phyloP scores from a whole-genome alignment of 2,329 filamentous ascomycete genomes.

The Cercospora sojina region DNA sequence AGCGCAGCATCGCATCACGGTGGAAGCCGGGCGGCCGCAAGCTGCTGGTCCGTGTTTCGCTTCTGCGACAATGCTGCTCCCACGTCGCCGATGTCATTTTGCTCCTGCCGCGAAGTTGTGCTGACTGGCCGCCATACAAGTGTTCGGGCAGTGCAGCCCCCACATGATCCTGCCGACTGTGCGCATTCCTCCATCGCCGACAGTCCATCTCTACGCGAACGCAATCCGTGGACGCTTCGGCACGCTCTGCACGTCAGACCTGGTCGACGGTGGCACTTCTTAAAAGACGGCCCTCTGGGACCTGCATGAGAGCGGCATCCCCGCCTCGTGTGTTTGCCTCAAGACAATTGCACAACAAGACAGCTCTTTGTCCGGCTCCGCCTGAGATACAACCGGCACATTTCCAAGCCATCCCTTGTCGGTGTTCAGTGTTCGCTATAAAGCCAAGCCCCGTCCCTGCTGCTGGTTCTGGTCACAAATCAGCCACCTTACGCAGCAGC shows the following conservation, averaged over 20 bases:
- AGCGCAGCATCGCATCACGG: no score
- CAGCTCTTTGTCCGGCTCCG: background rate
- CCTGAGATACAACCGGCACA: background rate
- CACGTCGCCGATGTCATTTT: background rate
- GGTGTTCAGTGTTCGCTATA: background rate
- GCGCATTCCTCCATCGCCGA: background rate
- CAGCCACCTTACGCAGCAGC: slow-evolving; percentile 1
- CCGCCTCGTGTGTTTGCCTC: slow-evolving; percentile 3
- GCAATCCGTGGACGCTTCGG: background rate
- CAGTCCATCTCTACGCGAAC: background rate
- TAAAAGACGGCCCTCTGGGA: slow-evolving; percentile 7
- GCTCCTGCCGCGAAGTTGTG: background rate
- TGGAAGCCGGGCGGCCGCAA: background rate
- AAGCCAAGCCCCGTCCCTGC: background rate
- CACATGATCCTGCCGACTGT: background rate
- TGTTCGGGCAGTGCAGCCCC: background rate
- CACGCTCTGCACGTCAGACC: slow-evolving; percentile 3
- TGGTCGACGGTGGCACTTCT: background rate
- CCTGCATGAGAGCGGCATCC: slow-evolving; percentile 10
- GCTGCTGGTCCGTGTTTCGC: slow-evolving; percentile 6
- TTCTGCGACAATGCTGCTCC: background rate
- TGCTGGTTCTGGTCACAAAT: background rate
- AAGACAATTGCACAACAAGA: background rate
- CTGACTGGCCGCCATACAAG: background rate
- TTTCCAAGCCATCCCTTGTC: background rate